These are phyloP conservation scores for Calendula officinalis DNA, from an alignment of 129 eudicot genomes.

Conservation along the genomic window DNA sequence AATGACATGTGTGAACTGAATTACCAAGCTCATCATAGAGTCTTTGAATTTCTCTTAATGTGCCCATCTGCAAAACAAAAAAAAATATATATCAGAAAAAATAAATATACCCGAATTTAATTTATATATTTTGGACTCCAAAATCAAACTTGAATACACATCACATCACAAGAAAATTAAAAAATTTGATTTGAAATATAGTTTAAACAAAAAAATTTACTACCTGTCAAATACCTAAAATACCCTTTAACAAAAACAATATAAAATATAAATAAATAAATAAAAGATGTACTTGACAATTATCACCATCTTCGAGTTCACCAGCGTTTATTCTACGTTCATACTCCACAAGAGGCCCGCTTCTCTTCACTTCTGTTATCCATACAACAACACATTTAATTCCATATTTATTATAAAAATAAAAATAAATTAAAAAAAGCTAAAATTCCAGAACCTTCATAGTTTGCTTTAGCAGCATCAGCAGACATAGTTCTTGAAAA, in stretches of 20 bases:
- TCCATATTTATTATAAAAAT: slow-evolving; percentile 11
- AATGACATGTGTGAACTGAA: slow-evolving; percentile 61
- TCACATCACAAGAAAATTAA: neutral
- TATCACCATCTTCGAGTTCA: slow-evolving; percentile 86
- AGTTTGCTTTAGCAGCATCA: slow-evolving; percentile 38
- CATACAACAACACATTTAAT: slow-evolving; percentile 1
- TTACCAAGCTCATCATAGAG: slow-evolving; percentile 78
- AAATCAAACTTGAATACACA: too few relatives aligned
- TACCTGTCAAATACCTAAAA: slow-evolving; percentile 7
- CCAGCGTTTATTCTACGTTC: slow-evolving; percentile 82
- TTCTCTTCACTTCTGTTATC: slow-evolving; percentile 40
- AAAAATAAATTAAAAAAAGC: neutral
- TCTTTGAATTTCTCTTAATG: slow-evolving; percentile 84
- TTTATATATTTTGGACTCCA: too few relatives aligned
- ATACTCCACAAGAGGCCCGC: slow-evolving; percentile 83
- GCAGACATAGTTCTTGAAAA: slow-evolving; percentile 44
- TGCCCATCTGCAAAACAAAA: slow-evolving; percentile 51
- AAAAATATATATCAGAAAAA: too few relatives aligned
- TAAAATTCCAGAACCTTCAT: slow-evolving; percentile 38
- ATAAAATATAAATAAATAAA: neutral
- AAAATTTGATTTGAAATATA: slow-evolving; percentile 12
- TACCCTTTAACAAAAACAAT: slow-evolving; percentile 11
- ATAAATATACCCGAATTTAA: too few relatives aligned
- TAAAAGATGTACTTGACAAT: slow-evolving; percentile 53
- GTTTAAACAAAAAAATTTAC: neutral